A percentile compares a stretch with the other conserved stretches of the same genome.
Conservation (phyloP, 257 asterid genomes). For the Solanum raphanifolium region DNA sequence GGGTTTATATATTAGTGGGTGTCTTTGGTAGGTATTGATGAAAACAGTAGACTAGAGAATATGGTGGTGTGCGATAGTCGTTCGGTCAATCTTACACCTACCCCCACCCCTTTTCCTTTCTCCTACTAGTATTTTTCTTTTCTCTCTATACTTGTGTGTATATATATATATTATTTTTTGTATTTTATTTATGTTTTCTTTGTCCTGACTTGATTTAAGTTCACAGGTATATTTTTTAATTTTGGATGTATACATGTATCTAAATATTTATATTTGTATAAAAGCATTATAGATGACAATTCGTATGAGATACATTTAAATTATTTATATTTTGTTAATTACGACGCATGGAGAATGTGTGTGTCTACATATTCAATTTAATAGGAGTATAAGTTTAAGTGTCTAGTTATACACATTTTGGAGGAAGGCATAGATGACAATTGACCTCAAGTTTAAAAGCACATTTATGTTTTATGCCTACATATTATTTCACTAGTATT, state of each 20-base stretch:
- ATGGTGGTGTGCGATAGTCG: conserved; percentile 8
- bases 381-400: too few species aligned
- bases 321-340: too few species aligned
- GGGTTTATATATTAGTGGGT: conserved; percentile 33
- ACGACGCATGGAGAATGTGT: rapidly evolving
- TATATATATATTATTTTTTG: background rate
- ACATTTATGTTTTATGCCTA: background rate
- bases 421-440: background rate
- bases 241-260: background rate
- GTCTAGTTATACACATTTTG: too few species aligned
- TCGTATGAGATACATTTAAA: too few species aligned
- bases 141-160: background rate
- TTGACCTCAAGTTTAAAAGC: too few species aligned
- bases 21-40: background rate
- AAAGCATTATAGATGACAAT: too few species aligned
- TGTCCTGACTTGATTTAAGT: background rate
- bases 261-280: too few species aligned
- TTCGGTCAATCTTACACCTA: conserved; percentile 54
- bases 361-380: background rate
- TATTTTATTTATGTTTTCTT: background rate
- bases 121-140: background rate
- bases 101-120: conserved; percentile 29
- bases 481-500: background rate
- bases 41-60: background rate
- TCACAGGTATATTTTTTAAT: too few species aligned